These are phyloP conservation scores for Podaxis sp. DNA, from an alignment of 768 basidiomycete species.

Conservation along the genomic window DNA sequence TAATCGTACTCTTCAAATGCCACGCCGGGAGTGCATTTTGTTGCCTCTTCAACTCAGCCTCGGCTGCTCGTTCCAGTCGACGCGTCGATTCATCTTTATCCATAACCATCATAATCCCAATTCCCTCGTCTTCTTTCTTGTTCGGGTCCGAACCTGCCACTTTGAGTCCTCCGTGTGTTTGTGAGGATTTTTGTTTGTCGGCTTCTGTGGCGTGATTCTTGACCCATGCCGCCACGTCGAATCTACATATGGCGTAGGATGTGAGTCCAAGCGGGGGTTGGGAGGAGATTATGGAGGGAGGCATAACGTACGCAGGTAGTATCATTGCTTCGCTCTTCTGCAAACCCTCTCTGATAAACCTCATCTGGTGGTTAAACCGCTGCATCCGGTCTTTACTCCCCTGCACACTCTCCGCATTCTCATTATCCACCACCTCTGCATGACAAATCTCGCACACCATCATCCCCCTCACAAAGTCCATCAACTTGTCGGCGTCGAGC, in stretches of 20 bases:
- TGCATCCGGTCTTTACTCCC: conserved; percentile 96
- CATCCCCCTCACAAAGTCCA: conserved; percentile 61
- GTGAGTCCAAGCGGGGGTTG: neutral
- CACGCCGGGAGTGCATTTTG: conserved; percentile 93
- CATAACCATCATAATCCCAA: conserved; percentile 83
- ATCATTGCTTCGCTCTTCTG: conserved; percentile 87
- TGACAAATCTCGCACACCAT: conserved; percentile 88
- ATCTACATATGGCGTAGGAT: conserved; percentile 33
- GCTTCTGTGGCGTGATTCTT: conserved; percentile 65
- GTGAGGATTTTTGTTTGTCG: conserved; percentile 52
- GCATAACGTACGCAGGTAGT: conserved; percentile 66
- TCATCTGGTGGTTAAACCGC: conserved; percentile 88
- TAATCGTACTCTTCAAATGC: conserved; percentile 95
- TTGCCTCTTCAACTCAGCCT: conserved; percentile 79
- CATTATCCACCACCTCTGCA: conserved; percentile 86
- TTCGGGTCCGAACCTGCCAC: conserved; percentile 67
- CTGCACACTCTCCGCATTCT: conserved; percentile 78
- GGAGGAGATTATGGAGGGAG: neutral
- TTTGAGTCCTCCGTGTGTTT: conserved; percentile 56
- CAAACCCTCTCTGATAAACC: conserved; percentile 80
- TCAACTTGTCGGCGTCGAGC: conserved; percentile 79
- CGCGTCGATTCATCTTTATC: conserved; percentile 83
- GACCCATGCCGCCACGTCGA: conserved; percentile 83
- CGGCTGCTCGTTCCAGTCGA: conserved; percentile 67
- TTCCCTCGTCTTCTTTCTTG: conserved; percentile 64